A percentile compares a stretch with the other conserved stretches of the same genome.
phyloP scores from a whole-genome alignment of 768 basidiomycete species.

The Brasilioporus rufonigricans region DNA sequence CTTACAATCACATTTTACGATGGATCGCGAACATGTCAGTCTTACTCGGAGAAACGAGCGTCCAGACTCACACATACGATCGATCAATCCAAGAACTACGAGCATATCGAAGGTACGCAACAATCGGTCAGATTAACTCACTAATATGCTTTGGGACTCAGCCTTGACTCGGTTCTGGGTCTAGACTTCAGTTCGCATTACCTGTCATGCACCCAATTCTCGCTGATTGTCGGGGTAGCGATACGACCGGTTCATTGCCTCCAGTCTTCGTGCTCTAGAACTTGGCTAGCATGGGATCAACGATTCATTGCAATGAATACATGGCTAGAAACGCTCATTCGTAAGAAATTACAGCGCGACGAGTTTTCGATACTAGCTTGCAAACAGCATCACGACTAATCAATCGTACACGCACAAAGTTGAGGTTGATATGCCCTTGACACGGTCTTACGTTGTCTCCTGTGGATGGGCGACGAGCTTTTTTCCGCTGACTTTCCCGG shows the following conservation, averaged over 20 bases:
- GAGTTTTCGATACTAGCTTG: neutral
- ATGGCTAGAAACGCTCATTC: neutral
- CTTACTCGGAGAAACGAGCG: neutral
- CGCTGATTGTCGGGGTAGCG: neutral
- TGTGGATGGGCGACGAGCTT: constrained; percentile 45
- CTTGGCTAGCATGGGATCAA: neutral
- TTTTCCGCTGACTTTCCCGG: constrained; percentile 39
- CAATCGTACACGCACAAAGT: constrained; percentile 17
- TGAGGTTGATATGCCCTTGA: neutral
- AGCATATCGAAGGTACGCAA: constrained; percentile 9
- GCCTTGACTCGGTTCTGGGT: constrained; percentile 9
- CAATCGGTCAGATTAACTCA: neutral
- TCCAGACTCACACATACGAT: constrained; percentile 6
- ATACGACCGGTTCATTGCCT: neutral
- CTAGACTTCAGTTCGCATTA: constrained; percentile 1
- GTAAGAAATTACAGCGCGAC: neutral
- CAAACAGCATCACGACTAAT: constrained; percentile 6
- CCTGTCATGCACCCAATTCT: neutral
- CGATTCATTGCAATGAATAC: constrained; percentile 5
- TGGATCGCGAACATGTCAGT: neutral
- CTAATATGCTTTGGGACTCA: neutral
- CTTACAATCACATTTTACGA: neutral
- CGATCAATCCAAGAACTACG: constrained; percentile 8
- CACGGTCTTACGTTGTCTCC: constrained; percentile 28
- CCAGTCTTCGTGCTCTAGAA: neutral